Conservation (phyloP, 2,329 filamentous ascomycete genomes). For the Fusarium verticillioides region DNA sequence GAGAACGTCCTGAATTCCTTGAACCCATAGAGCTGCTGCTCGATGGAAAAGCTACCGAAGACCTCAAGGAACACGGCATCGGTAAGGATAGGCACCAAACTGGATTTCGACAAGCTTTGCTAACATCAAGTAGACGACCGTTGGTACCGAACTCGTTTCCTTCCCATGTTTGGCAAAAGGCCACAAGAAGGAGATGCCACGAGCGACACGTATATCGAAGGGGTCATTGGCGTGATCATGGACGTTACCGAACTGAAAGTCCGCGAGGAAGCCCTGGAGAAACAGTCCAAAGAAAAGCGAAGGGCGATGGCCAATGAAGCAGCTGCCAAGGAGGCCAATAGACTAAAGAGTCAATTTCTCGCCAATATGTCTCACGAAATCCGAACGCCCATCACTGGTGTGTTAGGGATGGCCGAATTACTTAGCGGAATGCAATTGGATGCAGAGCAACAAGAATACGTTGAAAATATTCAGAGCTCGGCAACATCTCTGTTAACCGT, state of each 20-base stretch:
- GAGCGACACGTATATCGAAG: slow-evolving; percentile 67
- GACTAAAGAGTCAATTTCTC: slow-evolving; percentile 82
- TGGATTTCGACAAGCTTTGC: not conserved
- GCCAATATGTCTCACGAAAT: slow-evolving; percentile 88
- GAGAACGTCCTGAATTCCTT: slow-evolving; percentile 61
- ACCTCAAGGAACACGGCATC: slow-evolving; percentile 72
- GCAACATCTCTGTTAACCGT: slow-evolving; percentile 85
- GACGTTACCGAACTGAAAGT: slow-evolving; percentile 77
- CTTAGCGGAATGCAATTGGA: slow-evolving; percentile 74
- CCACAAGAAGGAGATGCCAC: slow-evolving; percentile 60
- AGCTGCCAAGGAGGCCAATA: slow-evolving; percentile 82
- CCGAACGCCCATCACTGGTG: slow-evolving; percentile 80
- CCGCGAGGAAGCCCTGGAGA: slow-evolving; percentile 60
- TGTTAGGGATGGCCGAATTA: slow-evolving; percentile 83
- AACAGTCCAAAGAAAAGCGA: slow-evolving; percentile 75
- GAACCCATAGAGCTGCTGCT: slow-evolving; percentile 72
- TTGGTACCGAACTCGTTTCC: slow-evolving; percentile 77
- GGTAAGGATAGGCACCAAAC: slow-evolving; percentile 48
- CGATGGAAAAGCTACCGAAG: slow-evolving; percentile 67
- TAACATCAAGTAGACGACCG: slow-evolving; percentile 59
- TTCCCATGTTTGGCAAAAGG: slow-evolving; percentile 71
- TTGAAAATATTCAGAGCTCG: slow-evolving; percentile 81
- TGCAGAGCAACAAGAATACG: slow-evolving; percentile 78
- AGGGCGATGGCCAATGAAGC: slow-evolving; percentile 78
- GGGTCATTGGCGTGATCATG: slow-evolving; percentile 82